phyloP scores from a whole-genome alignment of 306 rosid genomes.

The Cicer arietinum region DNA sequence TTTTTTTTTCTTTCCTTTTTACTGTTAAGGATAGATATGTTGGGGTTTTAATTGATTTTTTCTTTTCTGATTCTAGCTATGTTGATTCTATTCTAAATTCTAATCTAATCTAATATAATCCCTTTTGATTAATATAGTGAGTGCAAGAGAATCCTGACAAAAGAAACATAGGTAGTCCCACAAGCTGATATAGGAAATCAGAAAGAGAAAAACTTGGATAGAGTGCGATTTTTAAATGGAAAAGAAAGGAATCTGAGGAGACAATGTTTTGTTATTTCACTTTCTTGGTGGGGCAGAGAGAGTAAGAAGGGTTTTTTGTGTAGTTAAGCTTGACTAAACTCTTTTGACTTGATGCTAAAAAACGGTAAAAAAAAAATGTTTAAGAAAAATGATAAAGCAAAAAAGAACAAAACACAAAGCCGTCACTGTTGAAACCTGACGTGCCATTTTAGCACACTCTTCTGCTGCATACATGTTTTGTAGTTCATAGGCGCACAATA shows the following conservation, averaged over 20 bases:
- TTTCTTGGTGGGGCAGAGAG: conserved; percentile 72
- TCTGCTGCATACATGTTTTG: conserved; percentile 51
- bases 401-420: conserved; percentile 47
- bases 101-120: background rate
- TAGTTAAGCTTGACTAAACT: conserved; percentile 59
- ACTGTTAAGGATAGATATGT: conserved; percentile 42
- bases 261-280: conserved; percentile 78
- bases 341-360: conserved; percentile 72
- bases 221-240: conserved; percentile 52
- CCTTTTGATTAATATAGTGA: conserved; percentile 48
- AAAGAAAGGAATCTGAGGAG: conserved; percentile 88
- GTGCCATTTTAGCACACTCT: conserved; percentile 34
- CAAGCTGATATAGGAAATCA: conserved; percentile 71
- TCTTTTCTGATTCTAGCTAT: conserved; percentile 36
- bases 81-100: conserved; percentile 38
- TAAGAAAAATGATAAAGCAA: conserved; percentile 4
- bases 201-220: conserved; percentile 52
- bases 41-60: conserved; percentile 40
- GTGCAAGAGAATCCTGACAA: conserved; percentile 90
- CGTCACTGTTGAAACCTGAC: conserved; percentile 42
- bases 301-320: conserved; percentile 43
- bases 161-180: conserved; percentile 93
- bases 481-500: conserved; percentile 41
- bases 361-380: conserved; percentile 40
- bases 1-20: conserved; percentile 39